phyloP scores from a whole-genome alignment of 441 rosid species.

The Arabidopsis lyrata region DNA sequence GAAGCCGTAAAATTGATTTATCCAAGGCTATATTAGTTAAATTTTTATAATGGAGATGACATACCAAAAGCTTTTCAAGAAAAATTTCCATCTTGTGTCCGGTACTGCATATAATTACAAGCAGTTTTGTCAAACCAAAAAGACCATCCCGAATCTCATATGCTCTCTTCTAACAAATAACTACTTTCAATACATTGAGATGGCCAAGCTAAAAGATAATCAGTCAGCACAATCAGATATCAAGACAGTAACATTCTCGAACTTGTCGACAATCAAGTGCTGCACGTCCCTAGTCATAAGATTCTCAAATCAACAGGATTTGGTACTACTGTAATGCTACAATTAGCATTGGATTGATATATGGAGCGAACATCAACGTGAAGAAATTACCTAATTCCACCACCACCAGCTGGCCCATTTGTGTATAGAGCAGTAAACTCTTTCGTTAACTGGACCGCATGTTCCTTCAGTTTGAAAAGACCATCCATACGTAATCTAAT shows the following conservation, averaged over 20 bases:
- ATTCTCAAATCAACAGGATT: conserved; percentile 28
- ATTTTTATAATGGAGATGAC: conserved; percentile 23
- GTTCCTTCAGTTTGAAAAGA: conserved; percentile 70
- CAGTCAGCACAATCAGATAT: conserved; percentile 1
- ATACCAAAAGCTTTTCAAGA: conserved; percentile 77
- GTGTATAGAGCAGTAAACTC: conserved; percentile 89
- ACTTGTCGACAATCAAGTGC: background rate
- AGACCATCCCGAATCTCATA: conserved; percentile 9
- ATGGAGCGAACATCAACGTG: conserved; percentile 25
- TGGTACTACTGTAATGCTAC: conserved; percentile 28
- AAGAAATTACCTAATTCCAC: conserved; percentile 77
- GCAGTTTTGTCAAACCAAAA: conserved; percentile 33
- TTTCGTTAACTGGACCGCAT: conserved; percentile 64
- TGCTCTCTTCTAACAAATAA: conserved; percentile 7
- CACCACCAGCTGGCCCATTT: conserved; percentile 98
- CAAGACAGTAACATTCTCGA: background rate
- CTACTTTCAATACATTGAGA: conserved; percentile 10
- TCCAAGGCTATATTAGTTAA: conserved; percentile 16
- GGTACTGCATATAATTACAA: conserved; percentile 62
- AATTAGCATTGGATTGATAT: conserved; percentile 8
- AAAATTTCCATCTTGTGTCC: conserved; percentile 79
- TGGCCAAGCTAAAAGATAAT: conserved; percentile 9
- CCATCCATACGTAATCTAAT: conserved; percentile 90
- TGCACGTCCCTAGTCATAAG: conserved; percentile 7
- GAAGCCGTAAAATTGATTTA: conserved; percentile 6